Evolutionary conservation across 495 filamentous ascomycete species (phyloP), one percentile per base, ranked within the genome.

Genomic region (Aspergillus steynii): DNA sequence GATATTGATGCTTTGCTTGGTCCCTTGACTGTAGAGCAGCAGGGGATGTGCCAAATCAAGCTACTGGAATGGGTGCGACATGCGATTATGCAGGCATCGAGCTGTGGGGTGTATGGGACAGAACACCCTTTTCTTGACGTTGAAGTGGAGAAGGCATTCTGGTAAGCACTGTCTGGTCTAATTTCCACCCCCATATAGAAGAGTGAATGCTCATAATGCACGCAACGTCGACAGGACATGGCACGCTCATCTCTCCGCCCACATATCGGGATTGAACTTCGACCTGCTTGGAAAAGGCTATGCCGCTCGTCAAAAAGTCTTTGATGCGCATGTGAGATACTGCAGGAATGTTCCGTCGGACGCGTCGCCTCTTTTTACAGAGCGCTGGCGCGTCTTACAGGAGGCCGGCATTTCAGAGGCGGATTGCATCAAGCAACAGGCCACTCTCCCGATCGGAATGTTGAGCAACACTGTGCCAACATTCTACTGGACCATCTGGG

Each of bases 1-100:
- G 52, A 37, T 15, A 37, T 54, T 10, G 31, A 54, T 34, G 52
- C 52, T 5, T 26, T 54, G 52, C 28, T 31, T 32, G n/a, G 37
- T 15, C 29, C 12, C 10, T 32, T 32, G 31, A 5, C 8, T 15
- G 12, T 42, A 4, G 9, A 42, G 14, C 9, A 15, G 7, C 3
- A 1, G 4, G 37, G 9, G 10, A 42, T 1, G 9, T 12, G n/a
- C 29, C 52, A 54, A 4, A 54, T 54, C 29, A n/a, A 54, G 29
- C 20, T 54, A 9, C 52, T 54, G 20, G 52, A 54, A 54, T 54
- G 52, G 52, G 52, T 9, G 29, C 52, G 52, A 20, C 52, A 54
- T 54, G 52, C 52, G 4, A 31, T 54, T 37, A n/a, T 10, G 4
- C 52, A 54, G 20, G 52, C 52, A 6, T 32, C 52, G 14, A 54